Conservation (phyloP, 352 stramenopile species). For the Phytopythium helicoides region DNA sequence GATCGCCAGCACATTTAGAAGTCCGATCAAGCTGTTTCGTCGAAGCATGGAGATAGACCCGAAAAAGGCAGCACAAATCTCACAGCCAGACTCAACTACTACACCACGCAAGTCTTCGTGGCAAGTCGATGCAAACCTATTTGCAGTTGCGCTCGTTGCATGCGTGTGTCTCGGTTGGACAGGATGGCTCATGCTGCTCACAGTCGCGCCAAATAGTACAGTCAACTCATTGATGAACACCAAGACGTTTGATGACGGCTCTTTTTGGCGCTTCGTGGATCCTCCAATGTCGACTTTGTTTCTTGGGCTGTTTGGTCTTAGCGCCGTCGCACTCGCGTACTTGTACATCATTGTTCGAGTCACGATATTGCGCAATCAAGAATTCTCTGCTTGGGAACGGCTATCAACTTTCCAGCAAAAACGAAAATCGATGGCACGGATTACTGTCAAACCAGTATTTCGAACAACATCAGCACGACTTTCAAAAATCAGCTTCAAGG, state of each 20-base stretch:
- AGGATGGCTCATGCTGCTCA: slow-evolving; percentile 10
- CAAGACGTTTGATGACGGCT: slow-evolving; percentile 7
- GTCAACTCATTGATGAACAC: slow-evolving; percentile 12
- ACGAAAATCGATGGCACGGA: not conserved
- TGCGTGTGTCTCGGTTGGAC: slow-evolving; percentile 10
- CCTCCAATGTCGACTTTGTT: not conserved
- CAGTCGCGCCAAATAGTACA: slow-evolving; percentile 5
- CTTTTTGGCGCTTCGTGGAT: slow-evolving; percentile 13
- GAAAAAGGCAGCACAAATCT: too few species aligned
- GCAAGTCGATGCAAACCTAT: not conserved
- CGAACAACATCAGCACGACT: too few species aligned
- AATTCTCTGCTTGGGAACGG: not conserved
- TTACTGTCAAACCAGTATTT: too few species aligned
- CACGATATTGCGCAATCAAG: not conserved
- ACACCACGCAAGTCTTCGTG: too few species aligned
- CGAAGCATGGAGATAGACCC: too few species aligned
- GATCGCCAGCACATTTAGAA: too few species aligned
- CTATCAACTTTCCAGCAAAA: too few species aligned
- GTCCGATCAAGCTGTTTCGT: too few species aligned
- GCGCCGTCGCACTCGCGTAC: not conserved
- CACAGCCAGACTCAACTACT: too few species aligned
- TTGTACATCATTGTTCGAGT: slow-evolving; percentile 3
- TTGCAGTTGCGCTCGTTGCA: not conserved
- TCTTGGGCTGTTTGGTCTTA: not conserved
- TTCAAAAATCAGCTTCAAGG: too few species aligned